These are phyloP conservation scores for Angophora floribunda DNA, from an alignment of 345 rosid genomes.

Conservation along the genomic window DNA sequence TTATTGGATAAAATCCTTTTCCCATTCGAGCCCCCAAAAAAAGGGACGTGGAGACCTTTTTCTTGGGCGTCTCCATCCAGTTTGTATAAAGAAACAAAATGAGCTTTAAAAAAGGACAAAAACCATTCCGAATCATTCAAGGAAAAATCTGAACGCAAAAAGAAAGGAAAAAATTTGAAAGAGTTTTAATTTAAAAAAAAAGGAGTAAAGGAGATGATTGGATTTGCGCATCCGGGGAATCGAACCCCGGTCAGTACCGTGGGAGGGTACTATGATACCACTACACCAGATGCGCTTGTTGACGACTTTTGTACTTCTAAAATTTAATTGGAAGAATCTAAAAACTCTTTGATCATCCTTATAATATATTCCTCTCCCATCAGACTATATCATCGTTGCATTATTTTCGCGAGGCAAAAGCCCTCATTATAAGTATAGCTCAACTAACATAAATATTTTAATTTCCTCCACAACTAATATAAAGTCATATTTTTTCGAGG, in stretches of 20 bases:
- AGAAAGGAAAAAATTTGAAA: not conserved
- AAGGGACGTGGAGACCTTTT: not conserved
- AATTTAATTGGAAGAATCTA: accelerated
- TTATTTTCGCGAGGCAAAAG: not conserved
- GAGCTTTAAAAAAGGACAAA: not conserved
- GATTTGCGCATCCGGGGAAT: constrained; percentile 6
- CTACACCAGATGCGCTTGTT: constrained; percentile 12
- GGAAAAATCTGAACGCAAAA: not conserved
- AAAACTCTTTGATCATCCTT: not conserved
- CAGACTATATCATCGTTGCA: not conserved
- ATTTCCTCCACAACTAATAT: not conserved
- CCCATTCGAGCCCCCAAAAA: accelerated
- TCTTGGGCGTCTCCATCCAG: not conserved
- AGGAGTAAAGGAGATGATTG: not conserved
- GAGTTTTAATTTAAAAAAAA: not conserved
- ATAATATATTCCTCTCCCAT: not conserved
- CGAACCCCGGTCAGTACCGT: constrained; percentile 14
- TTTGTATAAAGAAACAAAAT: not conserved
- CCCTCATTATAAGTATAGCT: not conserved
- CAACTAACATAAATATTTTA: not conserved
- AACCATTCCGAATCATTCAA: not conserved
- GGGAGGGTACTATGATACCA: constrained; percentile 19
- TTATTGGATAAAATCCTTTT: not conserved
- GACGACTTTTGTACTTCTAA: not conserved
- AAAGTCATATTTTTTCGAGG: not conserved